These are phyloP conservation scores for Fusarium oligoseptatum DNA, from an alignment of 2,329 filamentous ascomycete species.

Conservation along the genomic window DNA sequence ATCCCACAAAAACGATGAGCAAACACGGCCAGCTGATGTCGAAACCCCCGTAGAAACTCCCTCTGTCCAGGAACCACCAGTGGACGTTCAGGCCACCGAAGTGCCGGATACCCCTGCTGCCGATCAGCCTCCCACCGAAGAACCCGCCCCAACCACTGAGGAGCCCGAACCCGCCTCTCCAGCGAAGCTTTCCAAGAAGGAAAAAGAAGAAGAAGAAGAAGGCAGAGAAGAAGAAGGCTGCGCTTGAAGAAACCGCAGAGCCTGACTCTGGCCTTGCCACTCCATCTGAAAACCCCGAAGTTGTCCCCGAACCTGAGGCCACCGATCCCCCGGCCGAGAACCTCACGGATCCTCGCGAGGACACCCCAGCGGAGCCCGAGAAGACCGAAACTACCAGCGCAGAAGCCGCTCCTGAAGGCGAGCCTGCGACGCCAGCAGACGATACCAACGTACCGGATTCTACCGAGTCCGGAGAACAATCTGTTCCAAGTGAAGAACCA, in stretches of 20 bases:
- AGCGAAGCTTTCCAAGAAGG: conserved; percentile 52
- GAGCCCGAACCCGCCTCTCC: conserved; percentile 38
- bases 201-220: conserved; percentile 49
- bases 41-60: conserved; percentile 40
- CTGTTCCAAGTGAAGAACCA: conserved; percentile 40
- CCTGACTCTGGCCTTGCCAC: conserved; percentile 31
- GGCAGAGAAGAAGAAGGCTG: conserved; percentile 49
- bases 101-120: conserved; percentile 16
- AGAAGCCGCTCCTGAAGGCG: conserved; percentile 17
- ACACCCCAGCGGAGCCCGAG: conserved; percentile 32
- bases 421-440: conserved; percentile 19
- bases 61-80: conserved; percentile 34
- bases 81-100: conserved; percentile 27
- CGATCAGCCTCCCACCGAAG: conserved; percentile 32
- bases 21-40: conserved; percentile 45
- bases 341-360: conserved; percentile 24
- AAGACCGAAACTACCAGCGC: conserved; percentile 18
- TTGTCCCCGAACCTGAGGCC: conserved; percentile 21
- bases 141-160: conserved; percentile 25
- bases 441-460: conserved; percentile 34
- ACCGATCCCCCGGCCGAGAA: conserved; percentile 23
- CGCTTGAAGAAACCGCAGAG: conserved; percentile 36
- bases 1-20: conserved; percentile 37
- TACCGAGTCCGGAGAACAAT: conserved; percentile 35
- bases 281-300: conserved; percentile 29